These are phyloP conservation scores for Hypomontagnella monticulosa DNA, from an alignment of 495 filamentous ascomycete species.

Conservation along the genomic window DNA sequence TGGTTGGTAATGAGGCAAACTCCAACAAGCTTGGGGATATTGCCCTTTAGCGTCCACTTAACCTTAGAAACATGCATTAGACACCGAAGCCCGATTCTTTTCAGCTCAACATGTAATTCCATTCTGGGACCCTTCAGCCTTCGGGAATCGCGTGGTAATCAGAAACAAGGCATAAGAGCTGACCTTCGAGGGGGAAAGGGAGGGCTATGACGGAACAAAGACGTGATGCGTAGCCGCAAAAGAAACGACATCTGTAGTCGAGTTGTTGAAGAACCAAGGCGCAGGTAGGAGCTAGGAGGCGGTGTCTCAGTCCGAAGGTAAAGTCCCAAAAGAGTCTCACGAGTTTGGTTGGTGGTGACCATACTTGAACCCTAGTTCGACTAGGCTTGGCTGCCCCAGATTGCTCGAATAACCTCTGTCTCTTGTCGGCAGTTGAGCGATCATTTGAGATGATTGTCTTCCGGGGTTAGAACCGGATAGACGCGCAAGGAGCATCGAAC, in stretches of 20 bases:
- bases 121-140: not conserved
- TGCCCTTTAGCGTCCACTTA: not conserved
- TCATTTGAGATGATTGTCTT: conserved; percentile 27
- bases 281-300: not conserved
- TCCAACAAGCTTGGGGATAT: not conserved
- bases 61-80: not conserved
- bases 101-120: conserved; percentile 1
- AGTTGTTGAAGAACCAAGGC: conserved; percentile 7
- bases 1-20: not conserved
- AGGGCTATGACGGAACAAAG: conserved; percentile 19
- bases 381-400: conserved; percentile 5
- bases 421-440: conserved; percentile 38
- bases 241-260: not conserved
- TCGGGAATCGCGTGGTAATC: not conserved
- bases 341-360: conserved; percentile 3
- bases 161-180: conserved; percentile 8
- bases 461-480: conserved; percentile 27
- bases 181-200: conserved; percentile 1
- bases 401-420: conserved; percentile 18
- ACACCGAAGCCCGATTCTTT: not conserved
- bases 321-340: not conserved
- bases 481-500: conserved; percentile 10
- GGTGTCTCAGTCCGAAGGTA: conserved; percentile 14
- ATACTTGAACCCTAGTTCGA: not conserved
- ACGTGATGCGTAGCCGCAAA: conserved; percentile 1